These are phyloP conservation scores for Litchi chinensis DNA, from an alignment of 345 rosid genomes.

Conservation along the genomic window DNA sequence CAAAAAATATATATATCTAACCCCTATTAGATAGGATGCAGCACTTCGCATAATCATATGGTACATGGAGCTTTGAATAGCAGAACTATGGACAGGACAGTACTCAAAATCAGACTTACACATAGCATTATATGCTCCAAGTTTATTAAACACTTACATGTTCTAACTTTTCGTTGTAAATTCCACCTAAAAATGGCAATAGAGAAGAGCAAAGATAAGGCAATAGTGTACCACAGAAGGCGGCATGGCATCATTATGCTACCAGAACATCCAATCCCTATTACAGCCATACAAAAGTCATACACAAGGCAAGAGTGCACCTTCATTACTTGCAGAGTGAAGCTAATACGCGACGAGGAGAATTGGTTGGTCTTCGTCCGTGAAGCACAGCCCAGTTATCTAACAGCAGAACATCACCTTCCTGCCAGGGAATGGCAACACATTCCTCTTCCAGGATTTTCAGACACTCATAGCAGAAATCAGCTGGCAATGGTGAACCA, in stretches of 20 bases:
- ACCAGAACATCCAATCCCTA: too few relatives aligned
- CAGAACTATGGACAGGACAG: not conserved
- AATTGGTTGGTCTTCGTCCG: slow-evolving; percentile 63
- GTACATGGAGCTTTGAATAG: too few relatives aligned
- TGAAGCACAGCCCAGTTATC: slow-evolving; percentile 93
- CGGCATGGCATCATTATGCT: too few relatives aligned
- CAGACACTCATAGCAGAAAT: slow-evolving; percentile 60
- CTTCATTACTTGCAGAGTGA: slow-evolving; percentile 71
- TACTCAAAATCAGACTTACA: not conserved
- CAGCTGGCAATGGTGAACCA: slow-evolving; percentile 61
- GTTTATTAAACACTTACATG: not conserved
- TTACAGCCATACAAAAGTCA: too few relatives aligned
- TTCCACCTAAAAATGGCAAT: too few relatives aligned
- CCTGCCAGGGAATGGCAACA: slow-evolving; percentile 80
- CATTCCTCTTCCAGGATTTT: slow-evolving; percentile 78
- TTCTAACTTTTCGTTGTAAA: too few relatives aligned
- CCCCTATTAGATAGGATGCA: too few relatives aligned
- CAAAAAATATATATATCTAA: too few relatives aligned
- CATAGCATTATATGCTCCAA: not conserved
- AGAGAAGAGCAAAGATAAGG: too few relatives aligned
- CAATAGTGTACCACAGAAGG: too few relatives aligned
- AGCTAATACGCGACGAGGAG: slow-evolving; percentile 82
- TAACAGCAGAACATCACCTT: slow-evolving; percentile 73
- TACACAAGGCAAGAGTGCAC: not conserved
- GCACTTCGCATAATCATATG: too few relatives aligned